Evolutionary conservation across 202 grass and related monocot genomes (phyloP).

Genomic region (Setaria viridis): DNA sequence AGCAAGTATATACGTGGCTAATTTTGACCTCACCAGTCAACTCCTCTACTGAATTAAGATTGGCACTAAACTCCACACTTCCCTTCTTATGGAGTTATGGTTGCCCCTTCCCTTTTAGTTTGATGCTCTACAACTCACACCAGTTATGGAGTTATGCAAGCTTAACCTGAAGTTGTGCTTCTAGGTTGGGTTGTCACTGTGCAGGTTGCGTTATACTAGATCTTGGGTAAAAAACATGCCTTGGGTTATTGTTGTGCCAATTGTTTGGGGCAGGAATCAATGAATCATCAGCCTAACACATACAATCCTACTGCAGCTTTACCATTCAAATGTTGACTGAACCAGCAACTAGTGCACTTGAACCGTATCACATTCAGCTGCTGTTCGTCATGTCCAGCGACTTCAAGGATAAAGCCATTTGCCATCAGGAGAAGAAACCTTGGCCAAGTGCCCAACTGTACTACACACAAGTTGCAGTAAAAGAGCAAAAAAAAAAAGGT

Average conservation of each 20-base stretch:
- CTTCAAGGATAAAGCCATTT: not conserved
- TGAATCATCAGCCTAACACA: conserved; percentile 28
- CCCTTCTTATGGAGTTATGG: not conserved
- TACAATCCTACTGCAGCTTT: not conserved
- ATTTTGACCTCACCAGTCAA: conserved; percentile 3
- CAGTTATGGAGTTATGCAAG: not conserved
- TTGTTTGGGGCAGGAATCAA: conserved; percentile 22
- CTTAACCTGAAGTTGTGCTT: conserved; percentile 15
- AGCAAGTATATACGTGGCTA: not conserved
- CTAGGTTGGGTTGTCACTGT: conserved; percentile 23
- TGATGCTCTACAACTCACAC: conserved; percentile 8
- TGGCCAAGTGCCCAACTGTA: not conserved
- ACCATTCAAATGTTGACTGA: conserved; percentile 26
- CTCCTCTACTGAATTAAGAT: conserved; percentile 21
- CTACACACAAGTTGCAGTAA: not conserved
- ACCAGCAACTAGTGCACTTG: not conserved
- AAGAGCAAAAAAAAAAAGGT: not conserved
- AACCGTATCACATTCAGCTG: conserved; percentile 16
- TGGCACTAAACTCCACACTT: conserved; percentile 13
- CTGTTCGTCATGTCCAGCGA: conserved; percentile 29
- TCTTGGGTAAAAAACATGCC: not conserved
- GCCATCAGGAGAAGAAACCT: conserved; percentile 18
- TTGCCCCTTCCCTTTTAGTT: not conserved
- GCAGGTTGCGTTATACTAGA: not conserved
- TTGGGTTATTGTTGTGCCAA: not conserved